A percentile compares a stretch with the other conserved stretches of the same genome.
Evolutionary conservation across 805 yeast species (phyloP).

Genomic region (Candida lessepsii): DNA sequence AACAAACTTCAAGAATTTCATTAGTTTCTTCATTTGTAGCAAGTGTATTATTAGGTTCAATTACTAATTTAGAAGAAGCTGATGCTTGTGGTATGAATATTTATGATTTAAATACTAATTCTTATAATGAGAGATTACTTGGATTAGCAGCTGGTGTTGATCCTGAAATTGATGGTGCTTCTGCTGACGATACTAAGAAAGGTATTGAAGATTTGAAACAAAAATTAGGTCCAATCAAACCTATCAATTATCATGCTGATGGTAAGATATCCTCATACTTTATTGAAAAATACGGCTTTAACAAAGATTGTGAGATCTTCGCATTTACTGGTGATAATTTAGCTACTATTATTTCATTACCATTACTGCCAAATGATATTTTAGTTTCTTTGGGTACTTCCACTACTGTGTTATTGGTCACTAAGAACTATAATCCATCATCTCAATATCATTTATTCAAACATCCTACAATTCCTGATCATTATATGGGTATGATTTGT

Average conservation of each 20-base stretch:
- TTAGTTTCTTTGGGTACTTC: constrained; percentile 85
- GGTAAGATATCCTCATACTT: constrained; percentile 63
- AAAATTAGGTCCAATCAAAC: constrained; percentile 55
- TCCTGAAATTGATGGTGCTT: constrained; percentile 38
- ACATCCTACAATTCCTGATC: constrained; percentile 75
- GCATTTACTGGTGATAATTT: constrained; percentile 90
- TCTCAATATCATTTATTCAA: constrained; percentile 81
- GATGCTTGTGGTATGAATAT: constrained; percentile 95
- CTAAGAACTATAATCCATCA: constrained; percentile 74
- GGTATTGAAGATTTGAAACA: constrained; percentile 42
- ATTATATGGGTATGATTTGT: constrained; percentile 94
- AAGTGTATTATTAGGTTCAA: constrained; percentile 62
- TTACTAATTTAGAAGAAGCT: constrained; percentile 69
- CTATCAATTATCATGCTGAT: constrained; percentile 47
- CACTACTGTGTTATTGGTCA: constrained; percentile 82
- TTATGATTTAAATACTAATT: constrained; percentile 61
- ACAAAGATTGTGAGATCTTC: constrained; percentile 53
- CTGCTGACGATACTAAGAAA: constrained; percentile 16
- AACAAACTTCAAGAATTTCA: constrained; percentile 59
- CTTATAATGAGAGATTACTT: constrained; percentile 58
- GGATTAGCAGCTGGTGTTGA: constrained; percentile 54
- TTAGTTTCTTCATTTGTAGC: constrained; percentile 79
- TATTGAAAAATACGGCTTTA: constrained; percentile 62
- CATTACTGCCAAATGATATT: constrained; percentile 72
- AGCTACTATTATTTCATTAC: constrained; percentile 82